phyloP scores from a whole-genome alignment of 805 yeast species.

The Jamesozyma spencerorum region DNA sequence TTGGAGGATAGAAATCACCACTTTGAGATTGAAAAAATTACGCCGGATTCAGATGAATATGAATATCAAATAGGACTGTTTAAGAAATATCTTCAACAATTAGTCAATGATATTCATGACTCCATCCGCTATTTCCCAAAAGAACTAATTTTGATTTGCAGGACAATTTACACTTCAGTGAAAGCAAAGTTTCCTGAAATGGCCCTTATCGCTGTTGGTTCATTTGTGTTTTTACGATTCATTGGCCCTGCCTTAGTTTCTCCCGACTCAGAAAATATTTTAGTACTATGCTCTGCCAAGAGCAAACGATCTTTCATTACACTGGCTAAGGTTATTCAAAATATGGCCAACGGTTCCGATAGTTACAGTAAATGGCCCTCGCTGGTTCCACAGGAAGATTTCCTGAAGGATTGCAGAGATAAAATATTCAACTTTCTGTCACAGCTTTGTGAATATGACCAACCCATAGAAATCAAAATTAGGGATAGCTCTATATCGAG shows the following conservation, averaged over 20 bases:
- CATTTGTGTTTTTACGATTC: conserved; percentile 69
- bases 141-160: conserved; percentile 60
- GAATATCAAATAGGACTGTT: conserved; percentile 37
- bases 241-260: conserved; percentile 85
- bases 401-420: conserved; percentile 30
- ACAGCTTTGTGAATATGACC: conserved; percentile 18
- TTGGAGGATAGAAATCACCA: conserved; percentile 39
- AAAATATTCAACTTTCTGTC: conserved; percentile 35
- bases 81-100: conserved; percentile 41
- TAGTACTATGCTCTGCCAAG: conserved; percentile 30
- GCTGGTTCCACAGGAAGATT: conserved; percentile 33
- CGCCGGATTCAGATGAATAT: conserved; percentile 31
- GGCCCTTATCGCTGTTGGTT: conserved; percentile 64
- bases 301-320: conserved; percentile 60
- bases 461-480: conserved; percentile 13
- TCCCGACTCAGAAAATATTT: conserved; percentile 49
- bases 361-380: conserved; percentile 54
- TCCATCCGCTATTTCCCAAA: conserved; percentile 53
- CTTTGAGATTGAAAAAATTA: conserved; percentile 54
- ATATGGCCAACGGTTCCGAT: conserved; percentile 73
- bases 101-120: conserved; percentile 47
- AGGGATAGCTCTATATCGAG: conserved; percentile 14
- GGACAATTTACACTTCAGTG: conserved; percentile 49
- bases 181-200: conserved; percentile 52
- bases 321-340: conserved; percentile 72